These are phyloP conservation scores for Trichoderma afroharzianum DNA, from an alignment of 2,329 filamentous ascomycete genomes.

Conservation along the genomic window DNA sequence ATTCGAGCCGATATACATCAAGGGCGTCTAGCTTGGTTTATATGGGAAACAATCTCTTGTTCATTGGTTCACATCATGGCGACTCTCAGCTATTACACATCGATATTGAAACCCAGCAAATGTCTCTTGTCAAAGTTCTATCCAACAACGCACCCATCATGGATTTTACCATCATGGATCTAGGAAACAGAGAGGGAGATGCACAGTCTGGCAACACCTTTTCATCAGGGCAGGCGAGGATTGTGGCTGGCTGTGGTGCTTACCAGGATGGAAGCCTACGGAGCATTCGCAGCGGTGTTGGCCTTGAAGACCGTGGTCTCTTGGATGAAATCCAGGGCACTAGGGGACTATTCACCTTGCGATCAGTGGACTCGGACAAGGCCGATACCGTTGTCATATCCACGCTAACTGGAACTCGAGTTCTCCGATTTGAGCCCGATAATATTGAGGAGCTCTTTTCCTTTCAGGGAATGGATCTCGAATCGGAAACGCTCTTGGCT, in stretches of 20 bases:
- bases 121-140: slow-evolving; percentile 66
- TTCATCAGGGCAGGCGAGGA: slow-evolving; percentile 87
- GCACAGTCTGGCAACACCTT: slow-evolving; percentile 77
- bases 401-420: slow-evolving; percentile 76
- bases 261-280: slow-evolving; percentile 84
- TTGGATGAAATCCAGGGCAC: slow-evolving; percentile 75
- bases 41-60: slow-evolving; percentile 68
- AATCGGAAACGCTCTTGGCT: slow-evolving; percentile 68
- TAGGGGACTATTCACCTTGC: slow-evolving; percentile 68
- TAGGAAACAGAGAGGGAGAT: slow-evolving; percentile 79
- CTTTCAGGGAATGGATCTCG: slow-evolving; percentile 67
- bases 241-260: slow-evolving; percentile 89
- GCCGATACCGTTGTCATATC: slow-evolving; percentile 75
- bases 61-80: slow-evolving; percentile 87
- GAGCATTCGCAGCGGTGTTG: slow-evolving; percentile 90
- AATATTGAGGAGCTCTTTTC: slow-evolving; percentile 83
- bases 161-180: slow-evolving; percentile 94
- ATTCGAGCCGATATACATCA: slow-evolving; percentile 50
- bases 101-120: slow-evolving; percentile 38
- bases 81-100: slow-evolving; percentile 79
- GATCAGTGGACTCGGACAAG: slow-evolving; percentile 39
- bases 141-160: slow-evolving; percentile 84
- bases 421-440: slow-evolving; percentile 70
- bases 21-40: slow-evolving; percentile 77
- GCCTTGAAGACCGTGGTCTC: slow-evolving; percentile 80